Percentiles rank a stretch among this genome's conserved stretches.
These are phyloP conservation scores for Carex parvula DNA, from an alignment of 176 grass and related monocot genomes.

Conservation along the genomic window DNA sequence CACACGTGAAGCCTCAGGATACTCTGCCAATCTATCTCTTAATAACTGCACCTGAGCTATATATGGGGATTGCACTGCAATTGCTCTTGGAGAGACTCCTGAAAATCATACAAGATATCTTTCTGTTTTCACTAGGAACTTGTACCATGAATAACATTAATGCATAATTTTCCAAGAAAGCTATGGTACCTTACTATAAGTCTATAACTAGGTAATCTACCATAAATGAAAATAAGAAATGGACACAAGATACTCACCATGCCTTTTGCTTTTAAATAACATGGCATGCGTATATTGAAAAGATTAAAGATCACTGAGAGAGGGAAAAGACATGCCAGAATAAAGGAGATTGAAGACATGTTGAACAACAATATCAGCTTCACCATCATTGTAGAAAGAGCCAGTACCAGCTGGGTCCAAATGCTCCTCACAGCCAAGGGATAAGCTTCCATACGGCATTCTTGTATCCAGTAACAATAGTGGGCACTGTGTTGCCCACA, in stretches of 20 bases:
- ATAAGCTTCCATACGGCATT: slow-evolving; percentile 67
- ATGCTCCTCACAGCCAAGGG: slow-evolving; percentile 66
- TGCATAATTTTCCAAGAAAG: slow-evolving; percentile 2
- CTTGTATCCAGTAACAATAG: slow-evolving; percentile 86
- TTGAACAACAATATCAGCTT: slow-evolving; percentile 84
- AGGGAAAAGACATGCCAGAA: slow-evolving; percentile 48
- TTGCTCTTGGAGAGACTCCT: slow-evolving; percentile 65
- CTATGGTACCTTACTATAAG: background rate
- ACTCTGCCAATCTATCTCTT: slow-evolving; percentile 68
- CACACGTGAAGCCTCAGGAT: slow-evolving; percentile 64
- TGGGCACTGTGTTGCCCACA: slow-evolving; percentile 78
- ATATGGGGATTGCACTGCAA: slow-evolving; percentile 87
- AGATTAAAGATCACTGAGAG: background rate
- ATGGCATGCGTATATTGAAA: background rate
- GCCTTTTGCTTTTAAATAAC: background rate
- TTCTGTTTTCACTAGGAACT: background rate
- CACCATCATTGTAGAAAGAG: slow-evolving; percentile 93
- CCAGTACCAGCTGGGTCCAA: slow-evolving; percentile 87
- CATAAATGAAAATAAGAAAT: background rate
- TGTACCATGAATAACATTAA: background rate
- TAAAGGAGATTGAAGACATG: slow-evolving; percentile 90
- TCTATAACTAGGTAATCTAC: background rate
- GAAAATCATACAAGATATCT: slow-evolving; percentile 12
- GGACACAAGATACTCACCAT: background rate
- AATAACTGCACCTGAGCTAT: slow-evolving; percentile 95